Percentiles rank a stretch among this genome's conserved stretches.
phyloP scores from a whole-genome alignment of 306 rosid species.

The Dryas alaskensis region DNA sequence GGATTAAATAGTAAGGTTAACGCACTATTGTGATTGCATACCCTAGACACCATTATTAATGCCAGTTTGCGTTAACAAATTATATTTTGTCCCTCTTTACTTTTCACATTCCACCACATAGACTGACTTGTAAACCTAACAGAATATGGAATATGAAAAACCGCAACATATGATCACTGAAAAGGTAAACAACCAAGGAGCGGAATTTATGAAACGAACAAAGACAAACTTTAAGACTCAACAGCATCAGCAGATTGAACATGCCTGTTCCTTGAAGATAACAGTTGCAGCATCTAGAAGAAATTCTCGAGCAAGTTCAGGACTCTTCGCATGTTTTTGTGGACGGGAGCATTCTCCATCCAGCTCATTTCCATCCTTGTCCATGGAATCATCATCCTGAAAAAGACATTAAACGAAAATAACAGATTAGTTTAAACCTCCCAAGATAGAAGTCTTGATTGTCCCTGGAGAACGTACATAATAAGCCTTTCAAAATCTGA shows the following conservation, averaged over 20 bases:
- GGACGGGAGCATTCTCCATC: constrained; percentile 99
- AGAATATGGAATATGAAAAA: neutral
- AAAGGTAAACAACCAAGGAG: neutral
- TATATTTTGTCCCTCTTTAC: neutral
- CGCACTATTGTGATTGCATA: constrained; percentile 1
- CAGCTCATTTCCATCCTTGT: constrained; percentile 86
- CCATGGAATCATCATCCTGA: constrained; percentile 92
- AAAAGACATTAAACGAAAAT: constrained; percentile 25
- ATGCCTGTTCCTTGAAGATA: constrained; percentile 93
- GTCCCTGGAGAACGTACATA: constrained; percentile 11
- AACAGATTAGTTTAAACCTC: constrained; percentile 22
- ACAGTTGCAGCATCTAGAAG: constrained; percentile 97
- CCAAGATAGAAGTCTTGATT: constrained; percentile 1
- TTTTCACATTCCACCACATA: constrained; percentile 3
- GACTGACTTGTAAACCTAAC: neutral
- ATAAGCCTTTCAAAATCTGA: constrained; percentile 30
- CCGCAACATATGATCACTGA: neutral
- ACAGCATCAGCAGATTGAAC: constrained; percentile 30
- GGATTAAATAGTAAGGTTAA: neutral
- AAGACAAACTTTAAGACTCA: constrained; percentile 1
- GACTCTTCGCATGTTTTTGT: constrained; percentile 99
- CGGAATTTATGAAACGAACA: neutral
- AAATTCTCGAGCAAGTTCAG: constrained; percentile 98
- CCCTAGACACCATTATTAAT: neutral
- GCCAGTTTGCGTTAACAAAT: neutral